Base-by-base conservation (phyloP, 1,284 basidiomycete species). In the Ustilago nuda region DNA sequence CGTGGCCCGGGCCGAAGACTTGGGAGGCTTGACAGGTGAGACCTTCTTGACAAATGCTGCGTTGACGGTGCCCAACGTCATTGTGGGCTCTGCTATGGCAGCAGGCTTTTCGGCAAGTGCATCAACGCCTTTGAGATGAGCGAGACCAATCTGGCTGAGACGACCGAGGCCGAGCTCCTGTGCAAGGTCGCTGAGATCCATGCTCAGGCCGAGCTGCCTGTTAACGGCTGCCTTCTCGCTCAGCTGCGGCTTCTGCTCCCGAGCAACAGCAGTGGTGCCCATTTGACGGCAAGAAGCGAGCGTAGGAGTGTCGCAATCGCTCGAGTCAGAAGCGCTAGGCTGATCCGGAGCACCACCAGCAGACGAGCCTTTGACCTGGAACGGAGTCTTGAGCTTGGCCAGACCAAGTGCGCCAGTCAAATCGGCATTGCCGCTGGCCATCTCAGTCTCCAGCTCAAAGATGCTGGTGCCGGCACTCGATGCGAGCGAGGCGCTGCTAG, bases 251-350 rank as follows among this genome's bases (percentile, higher is more conserved):
- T 56, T 19, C 56, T 59, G 46, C 12, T 41, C 41, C 5, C 35
- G 30, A 37, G 59, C 41, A 5, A 55, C 23, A 6, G 33, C 56
- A 8, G 45, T 39, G 23, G 54, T 56, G 33, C 64, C 48, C 71
- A 76, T 69, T 53, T 79, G 58, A 17, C 72, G 65, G 43, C 66
- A 70, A 13, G 77, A 79, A 11, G 66, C 70, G 2, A 79, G 60
- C 39, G 70, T 79, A 6, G 77, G 77, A 9, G 77, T 79, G 13
- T 79, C 74, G 61, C 77, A 79, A 37, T 76, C 77, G 64, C 75
- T 72, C 39, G 70, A 67, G 32, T 79, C 72, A 6, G 36, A 58
- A 36, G 45, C 60, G 7, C 56, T 39, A 45, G 43, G 8, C n/a
- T 45, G 43, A 35, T 54, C 15, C 12, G 39, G 35, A 41, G 53